phyloP scores from a whole-genome alignment of 495 filamentous ascomycete species.

The Physcia stellaris region DNA sequence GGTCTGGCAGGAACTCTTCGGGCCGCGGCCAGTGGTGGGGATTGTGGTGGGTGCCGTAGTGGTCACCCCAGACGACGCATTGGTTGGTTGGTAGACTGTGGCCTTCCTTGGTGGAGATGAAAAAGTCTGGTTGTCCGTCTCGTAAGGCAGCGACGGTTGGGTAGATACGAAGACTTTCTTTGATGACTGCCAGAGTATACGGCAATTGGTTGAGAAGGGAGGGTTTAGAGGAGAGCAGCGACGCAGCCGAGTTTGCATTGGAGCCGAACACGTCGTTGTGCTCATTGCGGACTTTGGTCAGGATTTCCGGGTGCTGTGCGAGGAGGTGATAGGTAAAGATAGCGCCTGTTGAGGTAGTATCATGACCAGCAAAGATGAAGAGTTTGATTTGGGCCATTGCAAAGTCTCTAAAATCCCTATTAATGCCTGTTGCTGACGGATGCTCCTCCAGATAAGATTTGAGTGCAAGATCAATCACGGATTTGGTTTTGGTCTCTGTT shows the following conservation, averaged over 20 bases:
- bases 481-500: slow-evolving; percentile 6
- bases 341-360: slow-evolving; percentile 22
- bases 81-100: slow-evolving; percentile 19
- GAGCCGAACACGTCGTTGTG: slow-evolving; percentile 26
- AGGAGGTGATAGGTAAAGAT: slow-evolving; percentile 30
- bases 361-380: slow-evolving; percentile 22
- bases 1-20: slow-evolving; percentile 22
- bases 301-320: slow-evolving; percentile 25
- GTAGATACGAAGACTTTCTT: slow-evolving; percentile 31
- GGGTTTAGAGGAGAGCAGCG: slow-evolving; percentile 18
- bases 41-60: slow-evolving; percentile 13
- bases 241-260: slow-evolving; percentile 16
- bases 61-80: slow-evolving; percentile 18
- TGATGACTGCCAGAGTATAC: slow-evolving; percentile 32
- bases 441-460: slow-evolving; percentile 21
- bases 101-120: slow-evolving; percentile 16
- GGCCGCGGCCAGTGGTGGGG: slow-evolving; percentile 18
- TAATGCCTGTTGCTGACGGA: slow-evolving; percentile 13
- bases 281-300: slow-evolving; percentile 26
- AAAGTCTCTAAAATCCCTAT: slow-evolving; percentile 5
- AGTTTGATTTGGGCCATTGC: slow-evolving; percentile 13
- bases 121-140: slow-evolving; percentile 16
- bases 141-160: slow-evolving; percentile 26
- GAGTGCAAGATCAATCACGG: slow-evolving; percentile 24
- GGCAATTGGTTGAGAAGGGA: slow-evolving; percentile 25